A percentile compares a stretch with the other conserved stretches of the same genome.
These are phyloP conservation scores for Melianthus villosus DNA, from an alignment of 441 rosid genomes.

Conservation along the genomic window DNA sequence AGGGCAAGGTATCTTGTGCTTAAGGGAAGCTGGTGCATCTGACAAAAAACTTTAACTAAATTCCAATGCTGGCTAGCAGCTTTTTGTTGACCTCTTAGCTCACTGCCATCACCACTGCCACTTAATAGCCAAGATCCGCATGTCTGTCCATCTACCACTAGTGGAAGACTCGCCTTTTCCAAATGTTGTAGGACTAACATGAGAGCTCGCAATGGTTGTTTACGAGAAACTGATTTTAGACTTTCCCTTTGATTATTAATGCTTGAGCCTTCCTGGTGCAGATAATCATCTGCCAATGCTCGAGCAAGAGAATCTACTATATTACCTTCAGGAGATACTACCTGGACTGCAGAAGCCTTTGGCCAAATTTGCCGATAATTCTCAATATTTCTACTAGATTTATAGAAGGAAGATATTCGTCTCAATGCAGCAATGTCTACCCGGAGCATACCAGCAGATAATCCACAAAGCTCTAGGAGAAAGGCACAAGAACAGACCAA, in stretches of 20 bases:
- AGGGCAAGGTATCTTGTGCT: constrained; percentile 89
- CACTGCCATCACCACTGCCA: constrained; percentile 83
- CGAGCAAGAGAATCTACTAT: constrained; percentile 68
- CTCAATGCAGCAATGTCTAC: constrained; percentile 73
- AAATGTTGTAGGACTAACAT: constrained; percentile 76
- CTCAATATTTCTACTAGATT: constrained; percentile 32
- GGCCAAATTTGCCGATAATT: constrained; percentile 33
- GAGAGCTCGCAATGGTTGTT: constrained; percentile 42
- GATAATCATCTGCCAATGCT: constrained; percentile 79
- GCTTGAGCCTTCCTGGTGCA: constrained; percentile 30
- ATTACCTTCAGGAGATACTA: constrained; percentile 39
- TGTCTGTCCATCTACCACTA: constrained; percentile 45
- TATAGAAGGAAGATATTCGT: constrained; percentile 70
- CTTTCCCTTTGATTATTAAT: constrained; percentile 28
- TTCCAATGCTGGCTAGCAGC: constrained; percentile 84
- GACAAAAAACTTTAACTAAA: constrained; percentile 81
- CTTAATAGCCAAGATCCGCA: constrained; percentile 88
- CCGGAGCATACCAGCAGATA: constrained; percentile 75
- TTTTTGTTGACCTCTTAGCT: constrained; percentile 74
- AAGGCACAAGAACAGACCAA: constrained; percentile 86
- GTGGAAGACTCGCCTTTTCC: constrained; percentile 90
- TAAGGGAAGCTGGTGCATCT: constrained; percentile 78
- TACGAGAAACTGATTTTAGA: constrained; percentile 19
- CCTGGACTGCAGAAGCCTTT: constrained; percentile 48
- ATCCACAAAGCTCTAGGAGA: constrained; percentile 86